These are phyloP conservation scores for Dothideomycetidae sp. DNA, from an alignment of 2,329 filamentous ascomycete species.

Conservation along the genomic window DNA sequence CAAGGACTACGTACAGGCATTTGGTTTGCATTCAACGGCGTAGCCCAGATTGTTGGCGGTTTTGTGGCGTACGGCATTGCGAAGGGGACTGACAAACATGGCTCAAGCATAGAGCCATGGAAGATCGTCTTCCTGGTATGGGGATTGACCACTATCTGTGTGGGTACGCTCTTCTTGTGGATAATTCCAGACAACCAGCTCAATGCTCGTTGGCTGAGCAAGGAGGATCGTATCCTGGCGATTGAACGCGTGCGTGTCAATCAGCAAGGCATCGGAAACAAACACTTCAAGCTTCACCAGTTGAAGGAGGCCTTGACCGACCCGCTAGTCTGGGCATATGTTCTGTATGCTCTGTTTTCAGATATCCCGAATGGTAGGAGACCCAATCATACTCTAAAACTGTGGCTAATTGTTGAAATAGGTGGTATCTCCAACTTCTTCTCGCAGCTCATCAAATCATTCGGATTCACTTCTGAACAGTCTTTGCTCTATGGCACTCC, in stretches of 20 bases:
- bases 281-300: constrained; percentile 55
- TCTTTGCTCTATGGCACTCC: constrained; percentile 52
- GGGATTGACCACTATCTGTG: constrained; percentile 28
- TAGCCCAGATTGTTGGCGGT: constrained; percentile 49
- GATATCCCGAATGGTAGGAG: constrained; percentile 39
- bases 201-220: constrained; percentile 47
- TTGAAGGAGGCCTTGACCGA: constrained; percentile 44
- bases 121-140: constrained; percentile 42
- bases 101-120: constrained; percentile 47
- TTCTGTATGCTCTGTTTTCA: constrained; percentile 41
- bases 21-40: constrained; percentile 57
- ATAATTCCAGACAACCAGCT: constrained; percentile 45
- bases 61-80: constrained; percentile 50
- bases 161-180: constrained; percentile 32
- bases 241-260: constrained; percentile 60
- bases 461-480: constrained; percentile 50
- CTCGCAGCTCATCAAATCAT: constrained; percentile 45
- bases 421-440: constrained; percentile 47
- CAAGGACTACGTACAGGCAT: constrained; percentile 48
- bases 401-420: constrained; percentile 10
- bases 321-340: constrained; percentile 46
- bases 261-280: constrained; percentile 59
- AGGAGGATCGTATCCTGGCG: constrained; percentile 52
- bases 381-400: constrained; percentile 6
- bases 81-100: constrained; percentile 39